Percentiles rank a stretch among this genome's conserved stretches.
Evolutionary conservation across 257 asterid species (phyloP).

Genomic region (Penstemon newberryi): DNA sequence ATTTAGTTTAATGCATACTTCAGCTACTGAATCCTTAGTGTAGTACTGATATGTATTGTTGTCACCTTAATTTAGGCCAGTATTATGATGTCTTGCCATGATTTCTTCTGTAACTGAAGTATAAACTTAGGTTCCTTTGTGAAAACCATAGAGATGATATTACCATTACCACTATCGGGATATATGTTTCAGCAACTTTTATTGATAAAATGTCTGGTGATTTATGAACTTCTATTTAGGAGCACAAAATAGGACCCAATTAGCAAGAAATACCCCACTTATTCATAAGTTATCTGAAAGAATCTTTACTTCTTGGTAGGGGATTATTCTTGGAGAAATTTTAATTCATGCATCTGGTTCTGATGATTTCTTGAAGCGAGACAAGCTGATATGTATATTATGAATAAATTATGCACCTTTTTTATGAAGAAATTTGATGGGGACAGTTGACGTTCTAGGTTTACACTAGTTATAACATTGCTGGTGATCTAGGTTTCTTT

Average conservation of each 20-base stretch:
- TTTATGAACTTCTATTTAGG: constrained; percentile 1
- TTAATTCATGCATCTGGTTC: neutral
- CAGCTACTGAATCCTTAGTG: neutral
- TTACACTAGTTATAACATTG: neutral
- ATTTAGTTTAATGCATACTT: neutral
- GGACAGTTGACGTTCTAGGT: neutral
- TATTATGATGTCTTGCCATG: neutral
- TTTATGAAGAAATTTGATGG: neutral
- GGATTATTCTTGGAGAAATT: neutral
- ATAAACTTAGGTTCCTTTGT: constrained; percentile 1
- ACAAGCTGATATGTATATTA: neutral
- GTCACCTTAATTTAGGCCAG: neutral
- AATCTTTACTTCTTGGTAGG: neutral
- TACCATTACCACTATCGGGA: neutral
- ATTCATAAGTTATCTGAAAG: neutral
- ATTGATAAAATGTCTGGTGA: neutral
- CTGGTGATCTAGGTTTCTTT: constrained; percentile 3
- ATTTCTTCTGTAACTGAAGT: constrained; percentile 4
- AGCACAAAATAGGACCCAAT: constrained; percentile 8
- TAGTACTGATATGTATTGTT: neutral
- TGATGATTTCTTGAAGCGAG: neutral
- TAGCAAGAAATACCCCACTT: neutral
- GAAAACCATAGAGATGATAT: neutral
- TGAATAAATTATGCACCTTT: neutral
- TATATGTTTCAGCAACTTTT: neutral